Base-by-base conservation (phyloP, 108 stramenopile species). In the Fistulifera pelliculosa region DNA sequence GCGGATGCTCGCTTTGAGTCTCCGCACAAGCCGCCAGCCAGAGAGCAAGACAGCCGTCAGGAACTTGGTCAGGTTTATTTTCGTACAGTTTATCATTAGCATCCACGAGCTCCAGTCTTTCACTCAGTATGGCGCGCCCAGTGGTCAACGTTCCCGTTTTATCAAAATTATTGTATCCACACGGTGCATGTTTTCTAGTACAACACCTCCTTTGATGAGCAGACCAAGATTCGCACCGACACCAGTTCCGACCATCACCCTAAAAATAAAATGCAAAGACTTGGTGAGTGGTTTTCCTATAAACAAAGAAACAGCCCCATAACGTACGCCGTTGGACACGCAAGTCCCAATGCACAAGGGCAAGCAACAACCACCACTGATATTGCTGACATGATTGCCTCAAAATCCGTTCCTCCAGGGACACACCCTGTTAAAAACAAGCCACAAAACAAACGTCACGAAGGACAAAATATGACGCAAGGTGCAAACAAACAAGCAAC, bases 291-390 rank as follows among this genome's bases (percentile, higher is more conserved):
- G 93, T 96, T n/a, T n/a, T n/a, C n/a, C n/a, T n/a, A n/a, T n/a
- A n/a, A n/a, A n/a, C n/a, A n/a, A n/a, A n/a, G n/a, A n/a, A n/a
- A n/a, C n/a, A n/a, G n/a, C n/a, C n/a, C n/a, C n/a, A n/a, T n/a
- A n/a, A n/a, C n/a, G n/a, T n/a, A n/a, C 0, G 96, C 96, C 8
- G 96, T 99, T 0, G 98, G 98, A 19, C 96, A 98, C 0, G 98
- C 98, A 38, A 99, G 77, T 7, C 98, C 98, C 13, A 98, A 65
- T 0, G 97, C 95, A 71, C 95, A 96, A 2, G 96, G 96, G 61
- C 99, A 99, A 12, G 95, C 90, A 22, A 99, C 94, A 22, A 99
- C 96, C 17, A 99, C 65, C 8, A 94, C 93, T 21, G 79, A 73
- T 27, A 94, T 87, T 5, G 82, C 80, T 2, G 68, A 70, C 66